Evolutionary conservation across 1,284 basidiomycete genomes (phyloP).

Genomic region (Boletus smithii): DNA sequence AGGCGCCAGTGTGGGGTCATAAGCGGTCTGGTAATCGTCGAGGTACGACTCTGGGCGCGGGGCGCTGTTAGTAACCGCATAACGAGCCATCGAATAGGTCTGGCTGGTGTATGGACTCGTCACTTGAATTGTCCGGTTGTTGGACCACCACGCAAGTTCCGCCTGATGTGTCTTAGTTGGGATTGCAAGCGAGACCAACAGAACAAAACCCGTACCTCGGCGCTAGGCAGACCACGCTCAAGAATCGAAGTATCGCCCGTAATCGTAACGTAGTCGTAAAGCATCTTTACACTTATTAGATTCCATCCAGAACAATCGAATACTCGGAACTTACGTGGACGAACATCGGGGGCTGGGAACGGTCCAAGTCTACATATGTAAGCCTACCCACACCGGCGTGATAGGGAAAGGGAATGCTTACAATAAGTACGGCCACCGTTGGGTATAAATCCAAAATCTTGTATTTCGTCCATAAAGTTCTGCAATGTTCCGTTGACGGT

Average conservation of each 20-base stretch:
- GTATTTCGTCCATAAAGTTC: constrained; percentile 92
- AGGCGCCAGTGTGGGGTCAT: constrained; percentile 52
- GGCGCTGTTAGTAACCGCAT: constrained; percentile 76
- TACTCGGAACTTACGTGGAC: constrained; percentile 51
- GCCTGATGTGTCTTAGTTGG: constrained; percentile 37
- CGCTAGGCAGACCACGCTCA: constrained; percentile 59
- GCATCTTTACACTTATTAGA: constrained; percentile 46
- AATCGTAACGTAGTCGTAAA: constrained; percentile 57
- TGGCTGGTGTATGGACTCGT: constrained; percentile 70
- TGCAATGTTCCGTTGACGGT: constrained; percentile 76
- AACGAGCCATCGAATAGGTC: constrained; percentile 67
- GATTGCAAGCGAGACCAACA: constrained; percentile 36
- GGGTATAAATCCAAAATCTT: constrained; percentile 81
- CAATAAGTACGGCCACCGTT: constrained; percentile 87
- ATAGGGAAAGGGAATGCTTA: constrained; percentile 34
- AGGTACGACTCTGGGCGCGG: constrained; percentile 86
- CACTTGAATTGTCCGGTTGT: constrained; percentile 71
- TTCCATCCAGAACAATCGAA: not conserved
- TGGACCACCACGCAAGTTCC: constrained; percentile 82
- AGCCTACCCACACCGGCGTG: not conserved
- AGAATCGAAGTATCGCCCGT: constrained; percentile 64
- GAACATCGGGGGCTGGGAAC: constrained; percentile 89
- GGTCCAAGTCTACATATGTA: constrained; percentile 62
- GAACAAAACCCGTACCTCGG: constrained; percentile 41
- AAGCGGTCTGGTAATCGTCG: constrained; percentile 75